phyloP scores from a whole-genome alignment of 129 eudicot genomes.

The Ambrosia trifida region DNA sequence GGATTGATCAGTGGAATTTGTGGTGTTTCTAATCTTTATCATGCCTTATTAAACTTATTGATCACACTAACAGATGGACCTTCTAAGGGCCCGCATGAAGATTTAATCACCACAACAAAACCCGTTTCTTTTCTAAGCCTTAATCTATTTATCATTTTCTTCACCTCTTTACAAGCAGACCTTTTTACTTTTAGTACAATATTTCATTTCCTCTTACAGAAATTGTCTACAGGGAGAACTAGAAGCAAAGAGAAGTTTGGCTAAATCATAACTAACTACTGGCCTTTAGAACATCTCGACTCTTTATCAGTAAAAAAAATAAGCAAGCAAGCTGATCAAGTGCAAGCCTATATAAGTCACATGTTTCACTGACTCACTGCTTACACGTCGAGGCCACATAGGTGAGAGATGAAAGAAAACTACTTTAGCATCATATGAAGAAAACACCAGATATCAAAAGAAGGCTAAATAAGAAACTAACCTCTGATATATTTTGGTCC shows the following conservation, averaged over 20 bases:
- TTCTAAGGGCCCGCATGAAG: no score
- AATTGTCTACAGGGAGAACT: background rate
- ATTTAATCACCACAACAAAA: no score
- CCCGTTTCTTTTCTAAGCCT: no score
- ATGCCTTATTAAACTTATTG: no score
- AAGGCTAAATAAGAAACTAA: conserved; percentile 27
- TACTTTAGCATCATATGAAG: conserved; percentile 15
- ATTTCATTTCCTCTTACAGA: background rate
- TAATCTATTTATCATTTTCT: background rate
- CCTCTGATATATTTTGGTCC: conserved; percentile 49
- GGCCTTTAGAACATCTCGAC: no score
- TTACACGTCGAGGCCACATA: conserved; percentile 10
- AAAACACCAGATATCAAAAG: background rate
- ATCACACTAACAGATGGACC: no score
- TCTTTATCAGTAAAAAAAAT: no score
- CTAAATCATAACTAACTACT: no score
- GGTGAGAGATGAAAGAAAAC: background rate
- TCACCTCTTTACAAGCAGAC: conserved; percentile 14
- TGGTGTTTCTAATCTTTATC: no score
- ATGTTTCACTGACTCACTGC: background rate
- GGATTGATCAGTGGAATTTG: no score
- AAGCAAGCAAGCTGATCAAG: no score
- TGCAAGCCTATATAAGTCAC: conserved; percentile 7
- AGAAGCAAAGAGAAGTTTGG: background rate
- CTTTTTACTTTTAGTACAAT: background rate